These are phyloP conservation scores for Casuarina cunninghamiana DNA, from an alignment of 306 rosid species.

Conservation along the genomic window DNA sequence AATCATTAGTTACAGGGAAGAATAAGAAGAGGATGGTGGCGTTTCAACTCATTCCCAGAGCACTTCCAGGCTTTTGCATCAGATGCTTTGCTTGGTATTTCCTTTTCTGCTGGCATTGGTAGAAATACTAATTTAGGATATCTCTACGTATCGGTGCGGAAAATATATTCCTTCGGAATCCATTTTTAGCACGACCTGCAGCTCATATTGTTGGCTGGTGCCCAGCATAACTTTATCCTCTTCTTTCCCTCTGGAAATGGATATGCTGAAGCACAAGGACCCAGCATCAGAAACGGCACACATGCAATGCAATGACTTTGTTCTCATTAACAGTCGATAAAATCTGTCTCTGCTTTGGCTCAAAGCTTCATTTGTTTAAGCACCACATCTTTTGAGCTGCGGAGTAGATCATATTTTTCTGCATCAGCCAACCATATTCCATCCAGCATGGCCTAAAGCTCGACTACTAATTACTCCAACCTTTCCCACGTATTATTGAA, in stretches of 20 bases:
- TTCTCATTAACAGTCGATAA: too few species aligned
- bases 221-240: background rate
- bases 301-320: too few species aligned
- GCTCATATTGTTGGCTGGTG: background rate
- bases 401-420: too few species aligned
- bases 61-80: constrained; percentile 27
- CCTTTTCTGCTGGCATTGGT: background rate
- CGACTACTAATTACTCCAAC: too few species aligned
- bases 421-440: too few species aligned
- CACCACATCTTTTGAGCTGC: too few species aligned
- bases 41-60: background rate
- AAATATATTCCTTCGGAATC: too few species aligned
- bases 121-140: background rate
- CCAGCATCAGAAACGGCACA: background rate
- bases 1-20: constrained; percentile 17
- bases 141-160: background rate
- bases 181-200: background rate
- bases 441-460: too few species aligned
- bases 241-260: background rate
- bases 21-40: constrained; percentile 14
- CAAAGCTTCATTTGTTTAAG: too few species aligned
- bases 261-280: background rate
- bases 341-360: too few species aligned
- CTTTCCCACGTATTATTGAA: too few species aligned
- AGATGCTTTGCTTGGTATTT: constrained; percentile 30